phyloP scores from a whole-genome alignment of 352 stramenopile genomes.

The Phytophthora quininea region DNA sequence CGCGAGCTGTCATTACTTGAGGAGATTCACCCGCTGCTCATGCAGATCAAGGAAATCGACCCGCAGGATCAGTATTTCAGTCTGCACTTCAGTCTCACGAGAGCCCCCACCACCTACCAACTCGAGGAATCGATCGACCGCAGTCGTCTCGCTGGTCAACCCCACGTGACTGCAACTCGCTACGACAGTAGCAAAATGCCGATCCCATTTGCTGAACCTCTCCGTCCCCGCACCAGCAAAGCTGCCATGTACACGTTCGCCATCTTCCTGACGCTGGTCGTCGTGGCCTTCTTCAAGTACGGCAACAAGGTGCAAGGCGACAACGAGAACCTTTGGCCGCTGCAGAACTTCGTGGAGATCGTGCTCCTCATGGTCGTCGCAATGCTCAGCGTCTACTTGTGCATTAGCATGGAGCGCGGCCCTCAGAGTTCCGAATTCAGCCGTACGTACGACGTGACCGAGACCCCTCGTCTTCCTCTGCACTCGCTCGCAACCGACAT shows the following conservation, averaged over 20 bases:
- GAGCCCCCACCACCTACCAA: conserved; percentile 15
- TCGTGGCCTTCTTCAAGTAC: conserved; percentile 37
- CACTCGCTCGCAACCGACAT: conserved; percentile 15
- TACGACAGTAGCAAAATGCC: conserved; percentile 16
- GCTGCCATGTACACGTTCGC: conserved; percentile 26
- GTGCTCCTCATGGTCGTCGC: conserved; percentile 18
- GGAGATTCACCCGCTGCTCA: conserved; percentile 47
- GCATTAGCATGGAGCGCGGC: conserved; percentile 9
- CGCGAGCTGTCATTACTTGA: conserved; percentile 46
- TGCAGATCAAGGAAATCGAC: conserved; percentile 36
- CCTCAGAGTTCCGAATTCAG: neutral
- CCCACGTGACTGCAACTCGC: conserved; percentile 1
- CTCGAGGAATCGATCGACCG: conserved; percentile 37
- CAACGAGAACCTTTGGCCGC: conserved; percentile 41
- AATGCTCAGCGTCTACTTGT: conserved; percentile 15
- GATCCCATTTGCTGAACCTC: conserved; percentile 36
- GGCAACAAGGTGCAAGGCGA: conserved; percentile 32
- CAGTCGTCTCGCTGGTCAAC: conserved; percentile 14
- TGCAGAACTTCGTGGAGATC: conserved; percentile 52
- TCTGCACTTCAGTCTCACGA: conserved; percentile 42
- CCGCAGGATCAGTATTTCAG: conserved; percentile 26
- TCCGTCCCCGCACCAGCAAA: conserved; percentile 29
- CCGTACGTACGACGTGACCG: conserved; percentile 2
- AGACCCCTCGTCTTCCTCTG: conserved; percentile 14
- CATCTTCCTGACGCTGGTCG: conserved; percentile 30